Evolutionary conservation across 2,329 filamentous ascomycete genomes (phyloP).

Genomic region (Rasamsonia emersonii): DNA sequence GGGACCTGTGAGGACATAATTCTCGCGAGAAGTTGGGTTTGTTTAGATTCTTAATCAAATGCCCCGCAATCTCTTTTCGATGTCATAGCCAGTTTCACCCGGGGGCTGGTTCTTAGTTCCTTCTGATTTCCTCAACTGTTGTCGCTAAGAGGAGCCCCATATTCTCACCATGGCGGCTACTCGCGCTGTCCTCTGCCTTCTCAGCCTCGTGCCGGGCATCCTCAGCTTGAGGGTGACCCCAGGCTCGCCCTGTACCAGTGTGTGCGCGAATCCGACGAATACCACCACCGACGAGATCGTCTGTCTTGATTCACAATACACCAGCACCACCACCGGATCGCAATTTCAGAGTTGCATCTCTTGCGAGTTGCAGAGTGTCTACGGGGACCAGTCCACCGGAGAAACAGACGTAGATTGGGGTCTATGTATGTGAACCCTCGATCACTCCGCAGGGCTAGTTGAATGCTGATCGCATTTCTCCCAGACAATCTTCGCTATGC

Average conservation of each 20-base stretch:
- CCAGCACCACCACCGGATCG: slow-evolving; percentile 22
- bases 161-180: slow-evolving; percentile 2
- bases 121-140: not conserved
- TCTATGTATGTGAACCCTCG: slow-evolving; percentile 29
- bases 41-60: too few species aligned
- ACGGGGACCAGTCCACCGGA: slow-evolving; percentile 21
- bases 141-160: not conserved
- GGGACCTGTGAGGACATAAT: too few species aligned
- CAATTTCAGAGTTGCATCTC: slow-evolving; percentile 33
- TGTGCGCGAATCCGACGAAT: slow-evolving; percentile 24
- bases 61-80: not conserved
- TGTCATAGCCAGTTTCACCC: not conserved
- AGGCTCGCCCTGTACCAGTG: slow-evolving; percentile 31
- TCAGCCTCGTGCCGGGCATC: slow-evolving; percentile 15
- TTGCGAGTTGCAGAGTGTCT: slow-evolving; percentile 34
- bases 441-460: not conserved
- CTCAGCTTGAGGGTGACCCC: slow-evolving; percentile 22
- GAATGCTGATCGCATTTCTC: slow-evolving; percentile 9
- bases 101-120: not conserved
- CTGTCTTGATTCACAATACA: slow-evolving; percentile 32
- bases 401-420: slow-evolving; percentile 39
- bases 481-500: slow-evolving; percentile 39
- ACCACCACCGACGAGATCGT: slow-evolving; percentile 34
- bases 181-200: slow-evolving; percentile 12
- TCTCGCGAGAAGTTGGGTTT: too few species aligned